phyloP scores from a whole-genome alignment of 225 moss, liverwort and hornwort genomes.

The Sphagnum tenellum region DNA sequence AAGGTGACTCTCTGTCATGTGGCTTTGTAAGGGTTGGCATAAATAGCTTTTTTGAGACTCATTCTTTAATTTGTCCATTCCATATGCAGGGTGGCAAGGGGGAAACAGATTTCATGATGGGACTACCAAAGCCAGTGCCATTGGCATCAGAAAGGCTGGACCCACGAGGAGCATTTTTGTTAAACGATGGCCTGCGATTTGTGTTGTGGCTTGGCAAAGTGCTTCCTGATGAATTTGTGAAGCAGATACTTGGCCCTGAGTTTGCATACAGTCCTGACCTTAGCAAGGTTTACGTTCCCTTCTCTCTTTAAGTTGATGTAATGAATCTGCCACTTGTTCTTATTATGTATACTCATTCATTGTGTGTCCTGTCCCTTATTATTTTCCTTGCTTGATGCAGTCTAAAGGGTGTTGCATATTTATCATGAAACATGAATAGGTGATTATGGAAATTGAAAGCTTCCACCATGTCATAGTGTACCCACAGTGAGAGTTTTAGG shows the following conservation, averaged over 20 bases:
- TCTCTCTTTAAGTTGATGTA: no score
- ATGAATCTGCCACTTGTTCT: no score
- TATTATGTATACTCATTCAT: no score
- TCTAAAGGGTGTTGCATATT: no score
- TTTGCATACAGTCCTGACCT: conserved; percentile 50
- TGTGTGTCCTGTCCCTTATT: background rate
- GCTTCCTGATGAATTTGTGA: conserved; percentile 57
- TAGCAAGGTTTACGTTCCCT: conserved; percentile 37
- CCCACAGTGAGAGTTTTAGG: no score
- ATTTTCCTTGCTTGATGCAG: background rate
- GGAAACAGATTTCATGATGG: conserved; percentile 31
- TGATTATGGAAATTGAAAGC: no score
- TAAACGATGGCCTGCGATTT: conserved; percentile 70
- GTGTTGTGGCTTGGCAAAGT: conserved; percentile 91
- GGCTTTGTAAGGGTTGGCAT: background rate
- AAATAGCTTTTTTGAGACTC: background rate
- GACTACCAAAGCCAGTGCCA: conserved; percentile 39
- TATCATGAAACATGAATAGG: no score
- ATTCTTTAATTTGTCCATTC: background rate
- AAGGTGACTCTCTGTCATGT: no score
- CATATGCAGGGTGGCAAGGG: conserved; percentile 40
- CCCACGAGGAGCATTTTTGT: conserved; percentile 67
- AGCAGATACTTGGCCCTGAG: conserved; percentile 67
- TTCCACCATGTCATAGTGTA: no score
- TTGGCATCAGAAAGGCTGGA: conserved; percentile 67